These are phyloP conservation scores for Eucalyptus paniculata DNA, from an alignment of 345 rosid genomes.

Conservation along the genomic window DNA sequence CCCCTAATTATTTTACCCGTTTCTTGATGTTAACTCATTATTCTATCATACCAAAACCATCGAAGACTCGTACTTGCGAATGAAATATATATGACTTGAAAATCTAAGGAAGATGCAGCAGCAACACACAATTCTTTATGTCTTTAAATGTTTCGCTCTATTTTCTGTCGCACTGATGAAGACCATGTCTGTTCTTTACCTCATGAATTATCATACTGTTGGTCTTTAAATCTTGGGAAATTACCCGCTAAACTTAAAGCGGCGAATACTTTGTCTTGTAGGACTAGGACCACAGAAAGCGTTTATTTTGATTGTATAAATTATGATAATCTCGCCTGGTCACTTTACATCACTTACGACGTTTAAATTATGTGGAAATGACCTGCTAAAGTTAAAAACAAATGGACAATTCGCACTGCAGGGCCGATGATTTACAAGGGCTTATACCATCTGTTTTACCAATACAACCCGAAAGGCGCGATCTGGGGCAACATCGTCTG, in stretches of 20 bases:
- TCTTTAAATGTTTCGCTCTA: not conserved
- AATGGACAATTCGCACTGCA: not conserved
- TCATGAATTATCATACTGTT: not conserved
- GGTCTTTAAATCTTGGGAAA: not conserved
- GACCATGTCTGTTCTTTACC: not conserved
- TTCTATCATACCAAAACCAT: not conserved
- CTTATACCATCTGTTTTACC: constrained; percentile 44
- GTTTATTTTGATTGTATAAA: not conserved
- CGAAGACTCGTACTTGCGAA: not conserved
- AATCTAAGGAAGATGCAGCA: not conserved
- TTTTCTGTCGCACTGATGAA: not conserved
- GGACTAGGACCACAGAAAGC: not conserved
- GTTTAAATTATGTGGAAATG: not conserved
- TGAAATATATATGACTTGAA: not conserved
- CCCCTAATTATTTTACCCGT: not conserved
- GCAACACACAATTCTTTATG: not conserved
- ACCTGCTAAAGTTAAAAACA: not conserved
- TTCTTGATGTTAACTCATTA: not conserved
- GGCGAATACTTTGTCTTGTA: not conserved
- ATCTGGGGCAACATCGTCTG: constrained; percentile 46
- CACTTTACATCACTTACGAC: not conserved
- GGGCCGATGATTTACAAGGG: constrained; percentile 48
- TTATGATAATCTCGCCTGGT: not conserved
- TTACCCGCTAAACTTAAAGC: not conserved
- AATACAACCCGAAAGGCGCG: constrained; percentile 35